phyloP scores from a whole-genome alignment of 2,329 filamentous ascomycete species.

The Clonostachys byssicola region DNA sequence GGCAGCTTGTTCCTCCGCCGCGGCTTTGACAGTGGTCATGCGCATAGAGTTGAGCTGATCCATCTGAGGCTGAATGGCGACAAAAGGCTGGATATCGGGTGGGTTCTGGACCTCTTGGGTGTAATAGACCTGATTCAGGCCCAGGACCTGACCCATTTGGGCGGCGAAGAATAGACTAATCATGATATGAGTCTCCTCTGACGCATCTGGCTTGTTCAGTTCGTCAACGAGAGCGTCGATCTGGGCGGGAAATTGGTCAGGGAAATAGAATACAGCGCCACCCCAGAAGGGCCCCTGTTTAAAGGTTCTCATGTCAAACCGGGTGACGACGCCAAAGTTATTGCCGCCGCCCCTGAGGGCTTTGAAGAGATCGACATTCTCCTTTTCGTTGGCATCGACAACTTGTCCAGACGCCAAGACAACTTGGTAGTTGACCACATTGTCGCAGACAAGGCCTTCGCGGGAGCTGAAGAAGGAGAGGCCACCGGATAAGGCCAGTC shows the following conservation, averaged over 20 bases:
- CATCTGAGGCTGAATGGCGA: too few relatives aligned
- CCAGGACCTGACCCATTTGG: too few relatives aligned
- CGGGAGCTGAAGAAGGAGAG: slow-evolving; percentile 40
- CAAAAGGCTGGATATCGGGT: too few relatives aligned
- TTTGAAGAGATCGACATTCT: slow-evolving; percentile 35
- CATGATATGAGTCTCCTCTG: slow-evolving; percentile 13
- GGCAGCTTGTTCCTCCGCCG: too few relatives aligned
- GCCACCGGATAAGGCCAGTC: slow-evolving; percentile 40
- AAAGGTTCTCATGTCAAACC: slow-evolving; percentile 20
- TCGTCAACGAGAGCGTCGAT: slow-evolving; percentile 10
- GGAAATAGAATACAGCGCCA: slow-evolving; percentile 1
- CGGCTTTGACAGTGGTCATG: too few relatives aligned
- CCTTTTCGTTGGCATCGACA: slow-evolving; percentile 26
- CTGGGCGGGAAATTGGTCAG: slow-evolving; percentile 9
- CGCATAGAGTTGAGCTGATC: too few relatives aligned
- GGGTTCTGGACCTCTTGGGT: too few relatives aligned
- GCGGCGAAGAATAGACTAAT: slow-evolving; percentile 2
- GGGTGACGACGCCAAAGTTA: slow-evolving; percentile 32
- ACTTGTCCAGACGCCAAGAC: slow-evolving; percentile 40
- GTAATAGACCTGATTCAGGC: slow-evolving; percentile 2
- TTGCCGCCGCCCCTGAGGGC: slow-evolving; percentile 37
- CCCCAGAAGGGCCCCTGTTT: slow-evolving; percentile 20
- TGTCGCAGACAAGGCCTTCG: slow-evolving; percentile 42
- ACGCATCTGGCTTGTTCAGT: slow-evolving; percentile 8
- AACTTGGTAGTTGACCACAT: slow-evolving; percentile 36